Conservation (phyloP, 176 grass and related monocot species). For the Triticum turgidum region DNA sequence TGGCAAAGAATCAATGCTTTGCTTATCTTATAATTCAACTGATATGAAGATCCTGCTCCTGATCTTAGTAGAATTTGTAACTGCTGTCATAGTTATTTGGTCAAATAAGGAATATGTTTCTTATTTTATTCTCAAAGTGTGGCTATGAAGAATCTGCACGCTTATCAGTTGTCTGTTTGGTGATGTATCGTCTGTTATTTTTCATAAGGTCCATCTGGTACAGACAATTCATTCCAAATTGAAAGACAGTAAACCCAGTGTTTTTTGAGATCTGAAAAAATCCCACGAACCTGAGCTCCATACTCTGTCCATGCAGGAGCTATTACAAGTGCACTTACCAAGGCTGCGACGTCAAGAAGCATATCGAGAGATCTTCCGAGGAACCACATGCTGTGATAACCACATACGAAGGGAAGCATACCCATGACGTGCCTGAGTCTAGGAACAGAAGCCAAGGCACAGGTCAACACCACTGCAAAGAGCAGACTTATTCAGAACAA, state of each 20-base stretch:
- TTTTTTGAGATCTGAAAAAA: not conserved
- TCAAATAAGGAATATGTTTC: not conserved
- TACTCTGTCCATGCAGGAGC: slow-evolving; percentile 44
- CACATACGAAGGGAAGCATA: slow-evolving; percentile 79
- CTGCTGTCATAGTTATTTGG: not conserved
- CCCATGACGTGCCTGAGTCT: slow-evolving; percentile 51
- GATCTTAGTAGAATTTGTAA: not conserved
- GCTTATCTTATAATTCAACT: not conserved
- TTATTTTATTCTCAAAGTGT: not conserved
- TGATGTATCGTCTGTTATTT: not conserved
- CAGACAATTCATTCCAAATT: not conserved
- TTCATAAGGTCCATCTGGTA: not conserved
- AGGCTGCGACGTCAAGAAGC: slow-evolving; percentile 63
- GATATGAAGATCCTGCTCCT: not conserved
- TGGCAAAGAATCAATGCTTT: not conserved
- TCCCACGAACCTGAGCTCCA: not conserved
- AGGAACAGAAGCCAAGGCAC: slow-evolving; percentile 36
- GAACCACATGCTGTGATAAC: slow-evolving; percentile 67
- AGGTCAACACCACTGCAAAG: not conserved
- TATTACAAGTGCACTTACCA: slow-evolving; percentile 76
- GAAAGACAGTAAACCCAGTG: not conserved
- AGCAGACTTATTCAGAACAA: slow-evolving; percentile 10
- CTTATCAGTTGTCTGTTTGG: not conserved
- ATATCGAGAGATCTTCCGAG: slow-evolving; percentile 57
- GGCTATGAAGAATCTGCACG: not conserved